Evolutionary conservation across 129 eudicot genomes (phyloP).

Genomic region (Tagetes patula): DNA sequence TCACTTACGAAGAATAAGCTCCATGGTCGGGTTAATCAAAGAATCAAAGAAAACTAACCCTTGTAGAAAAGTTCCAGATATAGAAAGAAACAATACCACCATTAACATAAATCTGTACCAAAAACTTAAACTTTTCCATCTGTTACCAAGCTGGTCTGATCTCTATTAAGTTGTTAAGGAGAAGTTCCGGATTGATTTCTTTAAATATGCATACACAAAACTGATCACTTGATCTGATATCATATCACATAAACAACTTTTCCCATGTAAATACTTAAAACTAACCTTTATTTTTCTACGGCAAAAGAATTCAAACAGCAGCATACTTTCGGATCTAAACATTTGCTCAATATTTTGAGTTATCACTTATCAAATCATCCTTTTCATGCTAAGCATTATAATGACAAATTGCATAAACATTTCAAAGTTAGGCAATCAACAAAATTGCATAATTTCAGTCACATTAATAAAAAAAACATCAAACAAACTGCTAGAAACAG

Average conservation of each 20-base stretch:
- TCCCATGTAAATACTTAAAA: background rate
- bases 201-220: background rate
- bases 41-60: too few species aligned
- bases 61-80: too few species aligned
- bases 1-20: too few species aligned
- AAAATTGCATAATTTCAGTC: background rate
- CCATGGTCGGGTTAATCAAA: too few species aligned
- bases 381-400: background rate
- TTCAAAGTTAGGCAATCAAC: background rate
- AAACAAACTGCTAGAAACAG: background rate
- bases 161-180: background rate
- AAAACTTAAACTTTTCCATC: background rate
- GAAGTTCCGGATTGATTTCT: background rate
- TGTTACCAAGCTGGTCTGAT: background rate
- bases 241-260: background rate
- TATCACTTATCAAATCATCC: background rate
- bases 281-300: background rate
- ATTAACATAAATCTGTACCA: background rate
- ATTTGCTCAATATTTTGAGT: background rate
- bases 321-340: background rate
- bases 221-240: background rate
- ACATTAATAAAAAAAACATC: conserved; percentile 14
- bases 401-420: background rate
- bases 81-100: too few species aligned
- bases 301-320: background rate